A percentile compares a stretch with the other conserved stretches of the same genome.
phyloP scores from a whole-genome alignment of 495 filamentous ascomycete species.

The Hyphodiscus hymeniophilus region DNA sequence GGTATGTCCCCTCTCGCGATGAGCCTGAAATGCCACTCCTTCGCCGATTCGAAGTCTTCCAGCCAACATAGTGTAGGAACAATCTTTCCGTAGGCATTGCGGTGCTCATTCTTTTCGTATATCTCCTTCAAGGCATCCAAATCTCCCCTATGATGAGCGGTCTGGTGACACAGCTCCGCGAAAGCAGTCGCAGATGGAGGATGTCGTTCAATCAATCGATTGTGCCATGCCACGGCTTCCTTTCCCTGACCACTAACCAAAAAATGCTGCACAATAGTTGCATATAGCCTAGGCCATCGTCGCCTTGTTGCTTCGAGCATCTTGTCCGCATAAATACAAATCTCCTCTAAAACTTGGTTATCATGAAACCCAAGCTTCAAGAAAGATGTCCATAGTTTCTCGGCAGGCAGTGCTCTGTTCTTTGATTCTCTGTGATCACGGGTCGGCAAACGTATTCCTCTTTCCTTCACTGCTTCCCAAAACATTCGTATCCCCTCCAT shows the following conservation, averaged over 20 bases:
- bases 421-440: constrained; percentile 40
- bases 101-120: constrained; percentile 42
- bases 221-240: constrained; percentile 29
- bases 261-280: constrained; percentile 38
- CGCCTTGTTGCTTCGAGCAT: constrained; percentile 35
- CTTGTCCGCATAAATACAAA: constrained; percentile 47
- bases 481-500: constrained; percentile 48
- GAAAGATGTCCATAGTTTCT: constrained; percentile 50
- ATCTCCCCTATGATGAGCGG: constrained; percentile 7
- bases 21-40: constrained; percentile 53
- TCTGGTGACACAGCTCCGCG: constrained; percentile 11
- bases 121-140: constrained; percentile 28
- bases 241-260: constrained; percentile 23
- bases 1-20: constrained; percentile 40
- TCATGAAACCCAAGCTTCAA: constrained; percentile 39
- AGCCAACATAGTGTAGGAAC: constrained; percentile 47
- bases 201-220: constrained; percentile 23
- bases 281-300: constrained; percentile 42
- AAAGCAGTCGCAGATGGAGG: constrained; percentile 8
- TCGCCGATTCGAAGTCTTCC: constrained; percentile 40
- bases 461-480: constrained; percentile 48
- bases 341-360: constrained; percentile 36
- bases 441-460: too few relatives aligned
- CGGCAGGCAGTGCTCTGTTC: constrained; percentile 35
- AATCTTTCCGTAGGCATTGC: constrained; percentile 51